Percentiles rank a stretch among this genome's conserved stretches.
These are phyloP conservation scores for Cylindrotheca fusiformis DNA, from an alignment of 108 stramenopile species.

Conservation along the genomic window DNA sequence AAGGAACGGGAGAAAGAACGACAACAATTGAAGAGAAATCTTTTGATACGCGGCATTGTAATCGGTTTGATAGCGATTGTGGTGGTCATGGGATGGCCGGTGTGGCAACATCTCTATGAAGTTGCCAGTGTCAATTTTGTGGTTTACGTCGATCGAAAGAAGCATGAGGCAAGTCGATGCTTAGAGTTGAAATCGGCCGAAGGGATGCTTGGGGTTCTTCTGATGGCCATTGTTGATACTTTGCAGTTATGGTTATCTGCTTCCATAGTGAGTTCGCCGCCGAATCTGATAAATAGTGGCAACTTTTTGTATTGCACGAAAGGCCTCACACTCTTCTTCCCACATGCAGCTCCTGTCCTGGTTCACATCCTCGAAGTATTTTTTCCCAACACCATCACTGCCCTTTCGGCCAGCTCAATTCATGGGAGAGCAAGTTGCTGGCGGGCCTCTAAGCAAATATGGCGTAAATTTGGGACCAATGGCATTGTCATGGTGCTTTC, in stretches of 20 bases:
- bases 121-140: slow-evolving; percentile 75
- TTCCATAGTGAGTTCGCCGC: no score
- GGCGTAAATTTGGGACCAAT: slow-evolving; percentile 88
- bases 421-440: slow-evolving; percentile 56
- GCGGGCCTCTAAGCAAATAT: slow-evolving; percentile 45
- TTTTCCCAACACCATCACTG: slow-evolving; percentile 73
- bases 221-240: slow-evolving; percentile 61
- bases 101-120: slow-evolving; percentile 54
- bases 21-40: slow-evolving; percentile 46
- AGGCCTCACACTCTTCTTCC: no score
- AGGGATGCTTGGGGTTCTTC: slow-evolving; percentile 60
- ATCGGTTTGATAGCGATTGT: slow-evolving; percentile 55
- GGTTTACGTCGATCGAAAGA: slow-evolving; percentile 77
- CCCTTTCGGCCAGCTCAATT: slow-evolving; percentile 73
- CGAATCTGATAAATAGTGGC: no score
- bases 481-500: slow-evolving; percentile 73
- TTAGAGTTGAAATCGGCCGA: slow-evolving; percentile 47
- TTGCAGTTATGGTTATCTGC: slow-evolving; percentile 72
- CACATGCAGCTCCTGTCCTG: slow-evolving; percentile 77
- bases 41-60: slow-evolving; percentile 34
- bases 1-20: slow-evolving; percentile 49
- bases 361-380: slow-evolving; percentile 66
- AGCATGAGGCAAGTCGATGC: slow-evolving; percentile 59
- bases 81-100: slow-evolving; percentile 62
- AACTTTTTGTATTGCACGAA: no score